Conservation (phyloP, 139 green algal genomes). For the Eudorina sp. region DNA sequence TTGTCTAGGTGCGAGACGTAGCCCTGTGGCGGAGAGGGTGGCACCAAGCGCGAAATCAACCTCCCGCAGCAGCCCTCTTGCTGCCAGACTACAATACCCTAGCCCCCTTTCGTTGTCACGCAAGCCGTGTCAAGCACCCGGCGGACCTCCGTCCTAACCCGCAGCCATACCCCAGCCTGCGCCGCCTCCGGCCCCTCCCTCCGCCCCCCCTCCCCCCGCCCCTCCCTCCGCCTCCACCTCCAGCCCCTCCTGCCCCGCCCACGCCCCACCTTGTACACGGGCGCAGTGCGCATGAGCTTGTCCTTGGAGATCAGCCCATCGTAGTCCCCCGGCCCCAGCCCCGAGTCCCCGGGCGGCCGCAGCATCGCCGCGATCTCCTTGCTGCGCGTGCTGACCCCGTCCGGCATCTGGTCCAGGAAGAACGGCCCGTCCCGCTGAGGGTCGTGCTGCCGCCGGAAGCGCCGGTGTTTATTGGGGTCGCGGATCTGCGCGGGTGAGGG, state of each 20-base stretch:
- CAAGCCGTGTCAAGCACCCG: too few relatives aligned
- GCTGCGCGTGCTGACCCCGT: conserved; percentile 39
- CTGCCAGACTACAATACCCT: too few relatives aligned
- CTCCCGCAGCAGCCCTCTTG: too few relatives aligned
- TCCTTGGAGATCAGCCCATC: conserved; percentile 4
- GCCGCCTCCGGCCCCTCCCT: too few relatives aligned
- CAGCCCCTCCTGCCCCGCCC: not conserved
- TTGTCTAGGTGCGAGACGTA: too few relatives aligned
- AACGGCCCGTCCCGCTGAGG: conserved; percentile 53
- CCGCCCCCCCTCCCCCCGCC: not conserved
- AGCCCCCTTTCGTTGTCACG: too few relatives aligned
- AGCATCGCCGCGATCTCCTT: conserved; percentile 52
- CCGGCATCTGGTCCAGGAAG: conserved; percentile 46
- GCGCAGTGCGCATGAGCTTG: not conserved
- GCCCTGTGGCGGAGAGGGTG: too few relatives aligned
- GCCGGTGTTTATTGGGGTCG: not conserved
- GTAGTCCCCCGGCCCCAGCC: conserved; percentile 53
- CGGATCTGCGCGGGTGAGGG: too few relatives aligned
- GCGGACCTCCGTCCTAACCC: too few relatives aligned
- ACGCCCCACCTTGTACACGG: not conserved
- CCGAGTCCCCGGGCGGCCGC: conserved; percentile 11
- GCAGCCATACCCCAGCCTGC: too few relatives aligned
- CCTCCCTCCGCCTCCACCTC: not conserved
- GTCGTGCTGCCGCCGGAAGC: conserved; percentile 51
- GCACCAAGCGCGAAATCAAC: too few relatives aligned